Evolutionary conservation across 1,284 basidiomycete genomes (phyloP), one percentile per base, ranked within the genome.

Genomic region (Tilletia indica): DNA sequence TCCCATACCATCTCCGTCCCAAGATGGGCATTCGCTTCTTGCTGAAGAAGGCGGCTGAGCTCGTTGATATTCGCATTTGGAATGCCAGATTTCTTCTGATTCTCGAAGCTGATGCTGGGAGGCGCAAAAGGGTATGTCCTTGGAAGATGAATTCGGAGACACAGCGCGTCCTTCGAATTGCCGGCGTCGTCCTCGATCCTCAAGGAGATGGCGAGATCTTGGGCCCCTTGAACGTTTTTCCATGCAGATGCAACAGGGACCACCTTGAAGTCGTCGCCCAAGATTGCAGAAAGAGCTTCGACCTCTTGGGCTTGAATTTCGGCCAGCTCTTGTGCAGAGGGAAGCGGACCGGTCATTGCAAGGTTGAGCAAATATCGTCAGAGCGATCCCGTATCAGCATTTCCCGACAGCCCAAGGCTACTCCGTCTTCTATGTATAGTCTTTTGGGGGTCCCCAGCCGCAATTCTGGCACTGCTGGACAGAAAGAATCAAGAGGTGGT

Each of bases 1-100:
- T 85, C 84, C 79, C 83, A 85, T 39, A 85, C 74, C 84, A 85
- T 85, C 54, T 84, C 83, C 12, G 79, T 75, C 25, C 83, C 83
- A 3, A 83, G 58, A 16, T 83, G 75, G 34, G 72, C 67, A 31
- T 73, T 76, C n/a, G 82, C 42, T 45, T 42, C 79, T 16, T 78
- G 78, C 16, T 58, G 64, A 31, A 72, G 71, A 67, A 83, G 72
- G 48, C 72, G 72, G 47, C 71, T 69, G 45, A 48, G 42, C 6
- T 81, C 45, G 74, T 38, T 76, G 79, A 4, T 74, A 70, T 25
- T 71, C 68, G 63, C 78, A 78, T 21, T 25, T 19, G 34, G 56
- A 16, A 31, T 74, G 74, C 19, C 73, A 68, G 45, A 36, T 75
- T 74, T 47, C 82, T 67, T 38, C 74, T 70, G 68, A 82, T 74